phyloP scores from a whole-genome alignment of 2,329 filamentous ascomycete genomes.

The Stromatinia cepivora region DNA sequence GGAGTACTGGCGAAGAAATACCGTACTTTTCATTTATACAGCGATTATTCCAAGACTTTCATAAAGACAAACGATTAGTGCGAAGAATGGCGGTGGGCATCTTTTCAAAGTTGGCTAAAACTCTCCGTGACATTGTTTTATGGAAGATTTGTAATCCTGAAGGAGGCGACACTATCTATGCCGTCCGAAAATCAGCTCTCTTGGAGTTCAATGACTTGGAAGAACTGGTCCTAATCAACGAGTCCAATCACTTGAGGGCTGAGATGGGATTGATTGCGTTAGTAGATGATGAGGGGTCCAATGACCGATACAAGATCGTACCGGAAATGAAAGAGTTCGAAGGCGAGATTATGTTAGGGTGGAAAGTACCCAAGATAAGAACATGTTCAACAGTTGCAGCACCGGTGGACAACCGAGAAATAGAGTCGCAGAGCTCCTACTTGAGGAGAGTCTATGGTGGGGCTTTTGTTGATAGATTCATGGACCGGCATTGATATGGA shows the following conservation, averaged over 20 bases:
- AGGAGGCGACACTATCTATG: no score
- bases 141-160: neutral
- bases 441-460: neutral
- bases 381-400: neutral
- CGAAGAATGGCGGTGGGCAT: neutral
- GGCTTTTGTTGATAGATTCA: neutral
- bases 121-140: neutral
- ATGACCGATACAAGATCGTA: no score
- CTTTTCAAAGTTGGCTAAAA: neutral
- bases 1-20: neutral
- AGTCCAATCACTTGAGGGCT: neutral
- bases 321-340: neutral
- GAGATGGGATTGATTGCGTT: neutral
- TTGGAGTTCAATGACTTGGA: neutral
- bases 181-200: neutral
- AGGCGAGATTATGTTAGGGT: neutral
- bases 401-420: neutral
- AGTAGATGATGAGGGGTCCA: neutral
- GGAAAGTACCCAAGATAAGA: neutral
- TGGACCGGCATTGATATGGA: neutral
- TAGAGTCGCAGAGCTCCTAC: neutral
- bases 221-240: neutral
- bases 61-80: neutral
- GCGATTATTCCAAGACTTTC: neutral
- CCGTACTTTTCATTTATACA: constrained; percentile 11